These are phyloP conservation scores for Pholiota molesta DNA, from an alignment of 768 basidiomycete genomes.

Conservation along the genomic window DNA sequence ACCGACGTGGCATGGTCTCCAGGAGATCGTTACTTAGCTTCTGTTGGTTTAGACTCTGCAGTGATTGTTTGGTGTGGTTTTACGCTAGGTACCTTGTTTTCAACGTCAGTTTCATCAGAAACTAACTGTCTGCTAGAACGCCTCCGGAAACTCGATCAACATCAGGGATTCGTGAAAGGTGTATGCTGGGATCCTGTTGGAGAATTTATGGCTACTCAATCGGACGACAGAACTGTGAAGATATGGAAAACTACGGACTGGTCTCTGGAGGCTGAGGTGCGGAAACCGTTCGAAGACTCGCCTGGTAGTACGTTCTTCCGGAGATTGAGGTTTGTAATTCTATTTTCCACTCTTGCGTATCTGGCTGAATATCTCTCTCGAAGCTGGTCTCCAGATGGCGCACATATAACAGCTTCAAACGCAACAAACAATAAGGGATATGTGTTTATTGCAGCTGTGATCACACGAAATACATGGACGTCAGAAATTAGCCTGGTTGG, in stretches of 20 bases:
- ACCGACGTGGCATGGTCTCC: constrained; percentile 96
- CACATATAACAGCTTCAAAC: constrained; percentile 96
- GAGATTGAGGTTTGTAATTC: constrained; percentile 67
- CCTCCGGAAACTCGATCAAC: constrained; percentile 80
- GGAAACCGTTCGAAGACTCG: constrained; percentile 90
- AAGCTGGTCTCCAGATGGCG: constrained; percentile 99
- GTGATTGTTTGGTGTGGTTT: constrained; percentile 94
- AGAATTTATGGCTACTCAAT: constrained; percentile 96
- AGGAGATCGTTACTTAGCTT: constrained; percentile 89
- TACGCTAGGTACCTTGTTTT: constrained; percentile 68
- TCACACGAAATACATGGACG: constrained; percentile 86
- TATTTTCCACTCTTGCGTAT: neutral
- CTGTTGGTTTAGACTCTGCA: constrained; percentile 89
- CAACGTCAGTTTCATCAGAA: neutral
- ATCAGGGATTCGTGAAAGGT: constrained; percentile 97
- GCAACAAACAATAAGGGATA: constrained; percentile 96
- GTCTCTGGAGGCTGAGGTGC: constrained; percentile 81
- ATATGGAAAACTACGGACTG: constrained; percentile 97
- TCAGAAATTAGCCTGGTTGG: constrained; percentile 94
- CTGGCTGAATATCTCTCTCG: constrained; percentile 4
- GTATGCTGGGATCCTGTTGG: constrained; percentile 99
- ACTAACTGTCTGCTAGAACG: constrained; percentile 56
- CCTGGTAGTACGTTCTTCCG: constrained; percentile 96
- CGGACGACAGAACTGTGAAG: constrained; percentile 95
- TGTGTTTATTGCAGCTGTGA: constrained; percentile 97